Conservation (phyloP, 2,329 filamentous ascomycete species). For the Spiromastix sp. region DNA sequence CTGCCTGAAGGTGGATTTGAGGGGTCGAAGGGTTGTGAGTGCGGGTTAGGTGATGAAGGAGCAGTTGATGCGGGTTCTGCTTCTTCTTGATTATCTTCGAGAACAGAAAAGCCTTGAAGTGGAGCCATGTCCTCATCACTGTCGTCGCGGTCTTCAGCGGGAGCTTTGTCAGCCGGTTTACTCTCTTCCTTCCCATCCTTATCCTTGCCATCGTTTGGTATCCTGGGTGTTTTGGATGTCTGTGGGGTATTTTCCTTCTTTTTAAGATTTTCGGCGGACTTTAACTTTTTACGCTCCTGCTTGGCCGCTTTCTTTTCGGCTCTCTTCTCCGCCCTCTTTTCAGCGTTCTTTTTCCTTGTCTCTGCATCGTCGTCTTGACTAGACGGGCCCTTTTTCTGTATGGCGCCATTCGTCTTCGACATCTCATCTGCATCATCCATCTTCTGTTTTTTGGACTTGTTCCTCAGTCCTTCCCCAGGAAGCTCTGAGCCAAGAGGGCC, state of each 20-base stretch:
- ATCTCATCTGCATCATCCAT: too few species aligned
- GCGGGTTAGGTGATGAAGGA: constrained; percentile 35
- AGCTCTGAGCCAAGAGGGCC: constrained; percentile 33
- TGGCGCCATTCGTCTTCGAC: too few species aligned
- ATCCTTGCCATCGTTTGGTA: constrained; percentile 25
- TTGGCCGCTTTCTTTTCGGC: constrained; percentile 35
- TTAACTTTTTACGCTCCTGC: constrained; percentile 43
- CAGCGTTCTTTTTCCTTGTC: constrained; percentile 15
- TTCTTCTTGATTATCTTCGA: constrained; percentile 31
- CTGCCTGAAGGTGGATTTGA: constrained; percentile 41
- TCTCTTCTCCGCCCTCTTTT: constrained; percentile 28
- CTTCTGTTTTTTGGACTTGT: constrained; percentile 46
- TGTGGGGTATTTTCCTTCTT: too few species aligned
- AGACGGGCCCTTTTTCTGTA: constrained; percentile 16
- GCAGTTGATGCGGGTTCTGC: constrained; percentile 29
- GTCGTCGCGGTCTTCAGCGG: constrained; percentile 10
- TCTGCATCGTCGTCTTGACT: constrained; percentile 13
- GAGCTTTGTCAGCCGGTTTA: constrained; percentile 19
- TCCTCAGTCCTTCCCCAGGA: constrained; percentile 51
- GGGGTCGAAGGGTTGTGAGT: constrained; percentile 48
- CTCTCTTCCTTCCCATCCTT: constrained; percentile 33
- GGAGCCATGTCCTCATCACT: constrained; percentile 26
- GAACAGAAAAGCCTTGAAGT: constrained; percentile 39
- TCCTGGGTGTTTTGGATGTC: constrained; percentile 26
- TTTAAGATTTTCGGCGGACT: constrained; percentile 32